Evolutionary conservation across 495 filamentous ascomycete species (phyloP), one percentile per base, ranked within the genome.

Genomic region (Baudoinia panamericana): DNA sequence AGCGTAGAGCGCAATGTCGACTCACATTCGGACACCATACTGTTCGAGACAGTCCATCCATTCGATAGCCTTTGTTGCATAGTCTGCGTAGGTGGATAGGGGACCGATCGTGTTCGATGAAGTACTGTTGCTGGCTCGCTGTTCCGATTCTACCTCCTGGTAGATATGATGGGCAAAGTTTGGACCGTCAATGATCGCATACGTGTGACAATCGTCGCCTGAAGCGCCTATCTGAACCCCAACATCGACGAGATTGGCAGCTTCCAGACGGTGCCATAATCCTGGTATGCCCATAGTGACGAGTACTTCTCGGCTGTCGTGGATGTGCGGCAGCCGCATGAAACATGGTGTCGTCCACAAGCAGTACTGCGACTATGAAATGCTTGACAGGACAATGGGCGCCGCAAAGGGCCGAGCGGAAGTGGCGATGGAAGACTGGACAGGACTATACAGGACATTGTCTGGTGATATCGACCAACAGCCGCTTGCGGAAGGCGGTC

Each of bases 171-270:
- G 30, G 3, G 44, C 44, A 16, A 47, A 31, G 11, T 20, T 15
- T 9, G 44, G 44, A 6, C 37, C 44, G 30, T 47, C 44, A 15
- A 47, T 41, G 31, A 47, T 36, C 3, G 44, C 44, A 20, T 17
- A 18, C 16, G 31, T 18, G 5, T 34, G 31, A 3, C 3, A 15
- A 12, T 15, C 9, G 9, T 18, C 31, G 13, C 31, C 31, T 11
- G 16, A 19, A 3, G 5, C 10, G 2, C 31, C 31, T 15, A 34
- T 34, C 13, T 34, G 10, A 8, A 19, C 16, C 9, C 10, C 3
- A 19, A 3, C 4, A 2, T 20, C 18, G 9, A 19, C 18, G 31
- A 19, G 22, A 19, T 19, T 19, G 4, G 31, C 31, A 3, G 31
- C 31, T 4, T 8, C 16, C 31, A 34, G 18, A 8, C 31, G 31